Base-by-base conservation (phyloP, 108 stramenopile species). In the Skeletonema potamos region DNA sequence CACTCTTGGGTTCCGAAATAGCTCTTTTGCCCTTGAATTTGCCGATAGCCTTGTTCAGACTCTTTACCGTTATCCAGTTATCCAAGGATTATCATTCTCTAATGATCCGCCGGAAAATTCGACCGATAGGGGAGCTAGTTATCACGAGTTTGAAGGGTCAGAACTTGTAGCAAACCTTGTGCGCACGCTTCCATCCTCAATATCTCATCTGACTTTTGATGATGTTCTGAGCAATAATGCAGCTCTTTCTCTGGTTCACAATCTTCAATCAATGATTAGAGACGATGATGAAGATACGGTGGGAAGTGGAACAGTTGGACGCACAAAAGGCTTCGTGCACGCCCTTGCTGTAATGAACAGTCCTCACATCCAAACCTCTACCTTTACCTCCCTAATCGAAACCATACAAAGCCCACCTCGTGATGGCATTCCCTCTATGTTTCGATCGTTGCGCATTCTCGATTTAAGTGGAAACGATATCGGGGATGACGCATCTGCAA, bases 1-100 rank as follows among this genome's bases (percentile, higher is more conserved):
- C 87, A 76, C 83, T n/a, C 76, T 90, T 22, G 77, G 73, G 4
- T 90, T 90, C 70, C 87, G 71, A 10, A 90, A 90, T 29, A 85
- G 84, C 61, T 83, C 81, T 9, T 90, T 87, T 61, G 87, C 78
- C 15, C 87, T 85, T 2, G 89, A 90, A 62, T 90, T 87, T 61
- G 72, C 81, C 0, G 89, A 90, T 48, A 83, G 87, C 6, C 84
- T 90, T 26, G 81, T 90, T 20, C 84, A 87, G 51, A 73, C 81
- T n/a, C 61, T 89, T 24, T 89, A 89, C 64, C 72, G 79, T 3
- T 86, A 84, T 63, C 86, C 88, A 3, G 81, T 64, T 46, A 84
- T 89, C n/a, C 78, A 74, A 30, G 85, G 79, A 8, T 74, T 86
- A 12, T 86, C 88, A 10, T 89, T 89, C 54, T 48, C 64, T n/a